Evolutionary conservation across 108 stramenopile genomes (phyloP), one percentile per base, ranked within the genome.

Genomic region (Mediolabrus comicus): DNA sequence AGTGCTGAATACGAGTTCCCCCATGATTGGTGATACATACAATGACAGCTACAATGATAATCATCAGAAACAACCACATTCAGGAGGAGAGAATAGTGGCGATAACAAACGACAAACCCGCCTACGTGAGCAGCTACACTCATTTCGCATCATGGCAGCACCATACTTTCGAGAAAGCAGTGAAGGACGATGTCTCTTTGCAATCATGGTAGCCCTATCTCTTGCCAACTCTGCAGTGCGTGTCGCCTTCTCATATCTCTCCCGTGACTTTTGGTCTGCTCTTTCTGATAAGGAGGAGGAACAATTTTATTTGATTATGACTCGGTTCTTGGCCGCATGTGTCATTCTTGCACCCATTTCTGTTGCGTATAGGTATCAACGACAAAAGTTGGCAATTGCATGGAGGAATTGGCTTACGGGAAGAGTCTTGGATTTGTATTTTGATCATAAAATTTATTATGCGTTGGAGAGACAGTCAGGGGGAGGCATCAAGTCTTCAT

Each of bases 381-480:
- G 70, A 33, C 79, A 85, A 59, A 69, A 51, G 53, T 53, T 86
- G 53, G 83, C 81, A 13, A 71, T 91, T 55, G 62, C 77, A 10
- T 91, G 90, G 90, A 60, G 95, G 14, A 75, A 95, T 59, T 94
- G 93, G 94, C 85, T 96, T 84, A 96, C 95, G 13, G 74, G 60
- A 5, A 52, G 86, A 26, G 74, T 80, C 11, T 30, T 91, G 60
- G n/a, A 77, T 2, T 43, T 86, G 32, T 91, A 84, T 41, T 86
- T 72, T 32, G 55, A 59, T 10, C 86, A 91, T 49, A 74, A 65
- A 56, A 84, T 84, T 3, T 89, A 85, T 54, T 89, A 89, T 67
- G 39, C 51, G 7, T 60, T 87, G 17, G 86, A 87, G 51, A 73
- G 71, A 24, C 58, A 49, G 38, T 38, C 31, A 24, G 43, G 26